phyloP scores from a whole-genome alignment of 345 rosid species.

The Eucalyptus regnans region DNA sequence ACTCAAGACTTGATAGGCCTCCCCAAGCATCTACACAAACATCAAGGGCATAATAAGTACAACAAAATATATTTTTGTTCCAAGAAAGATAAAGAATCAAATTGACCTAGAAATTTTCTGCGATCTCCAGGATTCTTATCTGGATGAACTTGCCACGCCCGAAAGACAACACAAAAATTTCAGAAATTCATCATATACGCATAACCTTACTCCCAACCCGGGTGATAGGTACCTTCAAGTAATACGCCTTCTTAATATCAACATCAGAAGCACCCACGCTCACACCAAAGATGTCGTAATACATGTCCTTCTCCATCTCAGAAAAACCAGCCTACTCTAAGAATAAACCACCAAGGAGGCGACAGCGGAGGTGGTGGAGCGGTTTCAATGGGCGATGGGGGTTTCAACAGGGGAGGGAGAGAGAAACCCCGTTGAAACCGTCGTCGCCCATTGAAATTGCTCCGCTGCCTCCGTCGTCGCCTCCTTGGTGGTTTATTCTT shows the following conservation, averaged over 20 bases:
- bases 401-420: too few species aligned
- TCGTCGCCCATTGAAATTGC: too few species aligned
- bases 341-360: too few species aligned
- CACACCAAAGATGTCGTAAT: slow-evolving; percentile 67
- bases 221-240: slow-evolving; percentile 18
- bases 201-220: not conserved
- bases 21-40: too few species aligned
- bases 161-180: not conserved
- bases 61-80: not conserved
- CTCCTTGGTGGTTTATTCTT: too few species aligned
- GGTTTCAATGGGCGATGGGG: too few species aligned
- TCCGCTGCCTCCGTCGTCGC: fast-evolving
- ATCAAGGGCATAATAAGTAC: not conserved
- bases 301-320: slow-evolving; percentile 60
- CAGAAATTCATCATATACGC: not conserved
- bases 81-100: not conserved
- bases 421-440: too few species aligned
- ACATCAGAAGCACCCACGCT: slow-evolving; percentile 46
- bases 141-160: slow-evolving; percentile 83
- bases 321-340: too few species aligned
- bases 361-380: fast-evolving
- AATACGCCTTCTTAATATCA: slow-evolving; percentile 89
- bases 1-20: too few species aligned
- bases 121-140: slow-evolving; percentile 86
- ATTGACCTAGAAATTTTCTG: slow-evolving; percentile 67